Evolutionary conservation across 768 basidiomycete species (phyloP), one percentile per base, ranked within the genome.

Genomic region (Mycena alexandri): DNA sequence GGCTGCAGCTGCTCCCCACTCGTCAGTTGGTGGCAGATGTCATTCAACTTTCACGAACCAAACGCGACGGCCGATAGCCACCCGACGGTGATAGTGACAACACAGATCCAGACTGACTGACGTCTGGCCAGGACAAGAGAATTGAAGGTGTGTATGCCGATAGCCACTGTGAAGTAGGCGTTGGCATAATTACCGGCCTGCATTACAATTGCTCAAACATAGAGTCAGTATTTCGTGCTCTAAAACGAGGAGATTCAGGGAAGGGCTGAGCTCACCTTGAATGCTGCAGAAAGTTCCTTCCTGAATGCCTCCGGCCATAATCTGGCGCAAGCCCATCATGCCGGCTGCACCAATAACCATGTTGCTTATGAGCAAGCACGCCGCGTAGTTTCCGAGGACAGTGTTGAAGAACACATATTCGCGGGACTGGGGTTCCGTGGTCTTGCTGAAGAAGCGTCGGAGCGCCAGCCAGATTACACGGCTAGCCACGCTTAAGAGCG

Each of bases 361-460:
- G 75, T 92, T 89, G 66, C 85, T 84, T 29, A 89, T 70, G 66
- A 92, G 80, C 62, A 93, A 80, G 72, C 87, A 91, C 43, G 81
- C 83, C n/a, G 86, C 84, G 74, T 92, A 92, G 55, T 86, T 84
- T 1, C 92, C 92, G 16, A 92, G 84, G 68, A 91, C 90, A 9
- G 90, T 91, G 63, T 85, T 84, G 76, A 93, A 91, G 76, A 93
- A 92, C 65, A 87, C 79, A 46, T 83, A 86, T 75, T 88, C 87
- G 36, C 79, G 78, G 19, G 82, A 73, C 65, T 75, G 73, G 33
- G 72, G 54, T 19, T 64, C 69, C 36, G 68, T 41, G 61, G 72
- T 36, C 69, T 73, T 14, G 8, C 53, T 64, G 63, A 81, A 71
- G 65, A 77, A 71, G 38, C 79, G 76, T 58, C 75, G 75, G 25